Evolutionary conservation across 345 rosid genomes (phyloP).

Genomic region (Eucalyptus viminalis): DNA sequence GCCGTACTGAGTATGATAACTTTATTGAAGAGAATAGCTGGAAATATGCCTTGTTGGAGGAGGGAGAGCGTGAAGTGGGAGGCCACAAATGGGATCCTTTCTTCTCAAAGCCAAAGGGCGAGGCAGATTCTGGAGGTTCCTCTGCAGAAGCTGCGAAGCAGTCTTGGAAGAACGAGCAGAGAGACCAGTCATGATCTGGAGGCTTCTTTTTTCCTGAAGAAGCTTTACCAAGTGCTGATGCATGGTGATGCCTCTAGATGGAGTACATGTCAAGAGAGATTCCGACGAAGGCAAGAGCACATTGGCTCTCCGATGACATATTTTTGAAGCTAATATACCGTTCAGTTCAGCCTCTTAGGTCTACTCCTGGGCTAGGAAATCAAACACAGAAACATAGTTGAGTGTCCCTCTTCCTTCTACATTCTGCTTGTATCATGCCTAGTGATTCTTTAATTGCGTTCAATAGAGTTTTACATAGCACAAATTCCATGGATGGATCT

Average conservation of each 20-base stretch:
- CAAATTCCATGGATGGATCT: not conserved
- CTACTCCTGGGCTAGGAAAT: not conserved
- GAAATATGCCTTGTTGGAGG: conserved; percentile 7
- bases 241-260: not conserved
- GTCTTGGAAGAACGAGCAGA: conserved; percentile 10
- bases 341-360: not conserved
- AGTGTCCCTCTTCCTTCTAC: not conserved
- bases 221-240: not conserved
- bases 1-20: conserved; percentile 7
- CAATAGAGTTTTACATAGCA: not conserved
- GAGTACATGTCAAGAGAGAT: not conserved
- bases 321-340: not conserved
- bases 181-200: not conserved
- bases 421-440: not conserved
- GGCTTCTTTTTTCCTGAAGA: not conserved
- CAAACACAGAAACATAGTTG: not conserved
- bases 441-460: not conserved
- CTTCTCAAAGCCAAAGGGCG: conserved; percentile 8
- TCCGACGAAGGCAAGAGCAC: not conserved
- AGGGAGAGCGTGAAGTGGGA: conserved; percentile 5
- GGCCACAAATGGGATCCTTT: conserved; percentile 8
- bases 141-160: conserved; percentile 8
- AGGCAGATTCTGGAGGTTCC: conserved; percentile 1
- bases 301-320: not conserved
- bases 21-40: conserved; percentile 8